Conservation (phyloP, 2,329 filamentous ascomycete species). For the Ilyonectria robusta region DNA sequence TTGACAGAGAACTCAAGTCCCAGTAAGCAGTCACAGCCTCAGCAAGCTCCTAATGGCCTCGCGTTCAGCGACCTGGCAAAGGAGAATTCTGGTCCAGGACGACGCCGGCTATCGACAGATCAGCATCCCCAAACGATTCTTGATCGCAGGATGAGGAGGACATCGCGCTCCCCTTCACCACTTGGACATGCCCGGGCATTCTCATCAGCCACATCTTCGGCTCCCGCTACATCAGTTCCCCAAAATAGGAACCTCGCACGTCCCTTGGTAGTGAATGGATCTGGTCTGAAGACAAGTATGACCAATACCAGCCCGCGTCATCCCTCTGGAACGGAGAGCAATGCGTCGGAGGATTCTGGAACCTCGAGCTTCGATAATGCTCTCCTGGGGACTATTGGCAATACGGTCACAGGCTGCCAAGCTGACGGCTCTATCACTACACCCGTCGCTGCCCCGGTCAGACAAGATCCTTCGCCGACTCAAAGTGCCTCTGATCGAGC, state of each 20-base stretch:
- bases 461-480: conserved; percentile 31
- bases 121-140: conserved; percentile 68
- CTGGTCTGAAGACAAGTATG: conserved; percentile 55
- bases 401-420: conserved; percentile 28
- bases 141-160: conserved; percentile 66
- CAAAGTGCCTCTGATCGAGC: conserved; percentile 44
- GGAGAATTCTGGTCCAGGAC: conserved; percentile 53
- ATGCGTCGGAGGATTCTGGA: conserved; percentile 41
- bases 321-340: conserved; percentile 32
- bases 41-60: conserved; percentile 55
- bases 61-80: conserved; percentile 64
- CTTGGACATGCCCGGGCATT: conserved; percentile 64
- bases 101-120: conserved; percentile 67
- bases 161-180: conserved; percentile 70
- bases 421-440: conserved; percentile 32
- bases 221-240: conserved; percentile 57
- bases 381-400: conserved; percentile 45
- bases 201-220: conserved; percentile 57
- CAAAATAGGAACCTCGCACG: conserved; percentile 56
- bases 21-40: conserved; percentile 41
- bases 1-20: conserved; percentile 48
- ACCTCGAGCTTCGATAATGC: conserved; percentile 46
- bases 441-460: conserved; percentile 7
- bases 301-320: conserved; percentile 43
- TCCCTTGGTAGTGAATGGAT: conserved; percentile 69